Conservation (phyloP, 306 rosid species). For the Dryas drummondii region DNA sequence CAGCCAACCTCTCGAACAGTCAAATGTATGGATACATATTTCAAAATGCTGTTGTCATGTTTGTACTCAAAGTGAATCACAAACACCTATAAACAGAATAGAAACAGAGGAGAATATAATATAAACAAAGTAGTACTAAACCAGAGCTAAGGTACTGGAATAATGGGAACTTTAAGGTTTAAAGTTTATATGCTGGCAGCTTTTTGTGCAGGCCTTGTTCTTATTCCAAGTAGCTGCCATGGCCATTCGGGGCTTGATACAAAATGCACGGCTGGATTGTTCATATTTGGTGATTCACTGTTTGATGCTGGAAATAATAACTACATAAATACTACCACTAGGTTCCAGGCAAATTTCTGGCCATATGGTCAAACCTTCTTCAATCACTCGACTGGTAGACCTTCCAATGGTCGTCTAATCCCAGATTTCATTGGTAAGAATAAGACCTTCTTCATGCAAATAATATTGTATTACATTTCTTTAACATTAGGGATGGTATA, state of each 20-base stretch:
- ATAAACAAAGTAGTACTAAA: no score
- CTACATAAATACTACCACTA: slow-evolving; percentile 13
- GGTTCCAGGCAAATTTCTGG: slow-evolving; percentile 10
- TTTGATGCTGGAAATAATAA: slow-evolving; percentile 41
- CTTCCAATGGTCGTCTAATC: slow-evolving; percentile 40
- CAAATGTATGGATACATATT: no score
- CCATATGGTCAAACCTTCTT: slow-evolving; percentile 49
- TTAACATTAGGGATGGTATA: neutral
- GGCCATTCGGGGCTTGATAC: neutral
- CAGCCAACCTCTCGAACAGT: no score
- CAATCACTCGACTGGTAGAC: slow-evolving; percentile 34
- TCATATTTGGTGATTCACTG: slow-evolving; percentile 39
- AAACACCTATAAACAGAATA: neutral
- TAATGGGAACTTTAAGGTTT: slow-evolving; percentile 10
- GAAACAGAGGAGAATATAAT: neutral
- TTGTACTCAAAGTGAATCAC: neutral
- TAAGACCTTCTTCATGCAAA: neutral
- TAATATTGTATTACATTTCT: neutral
- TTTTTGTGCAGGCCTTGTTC: neutral
- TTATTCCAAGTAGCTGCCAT: neutral
- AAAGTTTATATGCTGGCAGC: neutral
- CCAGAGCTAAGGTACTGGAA: neutral
- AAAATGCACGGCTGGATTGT: slow-evolving; percentile 14
- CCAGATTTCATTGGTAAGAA: slow-evolving; percentile 37
- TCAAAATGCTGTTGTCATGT: no score